These are phyloP conservation scores for Hemerocallis citrina DNA, from an alignment of 106 monocot species.

Conservation along the genomic window DNA sequence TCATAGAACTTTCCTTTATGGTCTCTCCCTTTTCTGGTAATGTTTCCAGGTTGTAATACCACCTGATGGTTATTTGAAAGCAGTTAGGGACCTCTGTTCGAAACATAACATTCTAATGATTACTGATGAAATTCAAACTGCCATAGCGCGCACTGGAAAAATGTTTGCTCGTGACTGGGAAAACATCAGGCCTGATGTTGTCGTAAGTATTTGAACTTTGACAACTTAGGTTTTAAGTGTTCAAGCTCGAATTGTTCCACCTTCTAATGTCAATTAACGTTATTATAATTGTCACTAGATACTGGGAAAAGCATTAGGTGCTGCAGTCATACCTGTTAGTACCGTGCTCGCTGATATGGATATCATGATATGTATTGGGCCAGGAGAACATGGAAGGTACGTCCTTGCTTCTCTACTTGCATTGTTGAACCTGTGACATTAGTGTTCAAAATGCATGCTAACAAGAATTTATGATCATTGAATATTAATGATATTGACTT, in stretches of 20 bases:
- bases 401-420: background rate
- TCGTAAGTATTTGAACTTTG: conserved; percentile 37
- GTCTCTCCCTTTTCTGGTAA: too few species aligned
- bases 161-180: conserved; percentile 96
- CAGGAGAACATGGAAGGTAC: conserved; percentile 98
- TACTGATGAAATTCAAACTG: conserved; percentile 98
- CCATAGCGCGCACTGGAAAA: conserved; percentile 84
- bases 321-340: conserved; percentile 94
- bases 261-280: conserved; percentile 1
- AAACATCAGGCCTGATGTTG: conserved; percentile 80
- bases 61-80: conserved; percentile 93
- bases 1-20: too few species aligned
- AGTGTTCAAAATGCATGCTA: background rate
- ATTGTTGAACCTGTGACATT: too few species aligned
- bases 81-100: conserved; percentile 74
- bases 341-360: conserved; percentile 96
- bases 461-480: background rate
- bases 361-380: conserved; percentile 85
- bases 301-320: conserved; percentile 96
- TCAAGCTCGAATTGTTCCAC: background rate
- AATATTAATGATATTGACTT: background rate
- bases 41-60: conserved; percentile 78
- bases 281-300: conserved; percentile 29
- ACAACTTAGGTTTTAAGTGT: background rate
- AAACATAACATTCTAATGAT: conserved; percentile 82